Evolutionary conservation across 2,329 filamentous ascomycete genomes (phyloP).

Genomic region (Colletotrichum sp.): DNA sequence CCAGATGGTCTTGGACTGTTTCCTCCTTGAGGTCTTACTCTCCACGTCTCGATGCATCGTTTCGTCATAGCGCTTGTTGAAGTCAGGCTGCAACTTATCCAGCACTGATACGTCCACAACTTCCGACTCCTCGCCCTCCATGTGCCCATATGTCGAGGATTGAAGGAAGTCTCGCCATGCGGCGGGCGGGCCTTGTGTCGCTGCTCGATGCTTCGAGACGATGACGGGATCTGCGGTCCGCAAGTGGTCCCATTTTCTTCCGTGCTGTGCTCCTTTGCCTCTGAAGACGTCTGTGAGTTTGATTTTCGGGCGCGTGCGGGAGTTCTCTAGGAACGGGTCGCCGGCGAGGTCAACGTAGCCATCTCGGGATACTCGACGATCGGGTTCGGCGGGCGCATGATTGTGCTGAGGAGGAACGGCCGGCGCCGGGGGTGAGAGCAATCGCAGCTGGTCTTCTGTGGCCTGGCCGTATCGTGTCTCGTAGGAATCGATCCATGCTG

Average conservation of each 20-base stretch:
- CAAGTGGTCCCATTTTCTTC: conserved; percentile 65
- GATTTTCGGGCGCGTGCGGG: conserved; percentile 34
- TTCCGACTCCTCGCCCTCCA: conserved; percentile 50
- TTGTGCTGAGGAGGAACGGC: conserved; percentile 46
- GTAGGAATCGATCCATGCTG: conserved; percentile 58
- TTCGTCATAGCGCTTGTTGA: conserved; percentile 42
- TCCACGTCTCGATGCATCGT: conserved; percentile 31
- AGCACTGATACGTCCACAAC: conserved; percentile 52
- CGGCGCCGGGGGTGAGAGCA: conserved; percentile 43
- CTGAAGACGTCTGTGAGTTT: conserved; percentile 52
- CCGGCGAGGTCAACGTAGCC: conserved; percentile 47
- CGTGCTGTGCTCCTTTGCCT: conserved; percentile 51
- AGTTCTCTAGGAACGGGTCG: conserved; percentile 40
- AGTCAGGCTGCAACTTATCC: conserved; percentile 51
- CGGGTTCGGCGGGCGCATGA: conserved; percentile 40
- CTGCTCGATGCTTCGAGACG: conserved; percentile 51
- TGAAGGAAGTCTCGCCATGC: conserved; percentile 59
- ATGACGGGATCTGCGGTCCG: conserved; percentile 65
- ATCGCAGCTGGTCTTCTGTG: conserved; percentile 41
- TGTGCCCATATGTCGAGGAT: conserved; percentile 57
- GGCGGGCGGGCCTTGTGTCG: conserved; percentile 42
- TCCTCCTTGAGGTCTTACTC: conserved; percentile 26
- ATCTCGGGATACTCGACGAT: conserved; percentile 51
- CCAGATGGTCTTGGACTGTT: conserved; percentile 37
- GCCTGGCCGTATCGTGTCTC: conserved; percentile 43